Percentiles rank a stretch among this genome's conserved stretches.
These are phyloP conservation scores for Pichia ethanolica DNA, from an alignment of 805 yeast species.

Conservation along the genomic window DNA sequence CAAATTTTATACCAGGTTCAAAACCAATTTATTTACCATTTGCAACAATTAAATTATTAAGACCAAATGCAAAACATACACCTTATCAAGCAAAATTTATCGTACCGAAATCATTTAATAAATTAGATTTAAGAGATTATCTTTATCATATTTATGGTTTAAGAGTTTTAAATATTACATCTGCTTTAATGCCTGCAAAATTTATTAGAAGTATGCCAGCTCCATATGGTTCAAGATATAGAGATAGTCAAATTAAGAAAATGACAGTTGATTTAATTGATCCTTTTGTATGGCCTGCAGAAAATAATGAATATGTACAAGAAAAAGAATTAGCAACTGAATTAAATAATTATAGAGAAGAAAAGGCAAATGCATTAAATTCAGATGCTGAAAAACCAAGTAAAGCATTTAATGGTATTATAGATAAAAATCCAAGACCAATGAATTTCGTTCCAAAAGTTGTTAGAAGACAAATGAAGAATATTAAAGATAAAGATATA, in stretches of 20 bases:
- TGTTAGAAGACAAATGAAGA: constrained; percentile 38
- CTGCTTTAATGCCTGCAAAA: constrained; percentile 71
- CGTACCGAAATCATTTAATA: constrained; percentile 91
- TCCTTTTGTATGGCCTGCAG: constrained; percentile 93
- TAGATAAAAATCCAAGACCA: constrained; percentile 46
- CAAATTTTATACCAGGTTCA: constrained; percentile 81
- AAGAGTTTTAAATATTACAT: constrained; percentile 81
- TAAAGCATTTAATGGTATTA: constrained; percentile 67
- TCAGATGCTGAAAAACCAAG: constrained; percentile 65
- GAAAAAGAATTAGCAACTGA: constrained; percentile 34
- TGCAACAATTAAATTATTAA: constrained; percentile 68
- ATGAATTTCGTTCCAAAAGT: constrained; percentile 56
- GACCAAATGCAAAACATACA: constrained; percentile 94
- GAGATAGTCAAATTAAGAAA: constrained; percentile 78
- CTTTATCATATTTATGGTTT: constrained; percentile 84
- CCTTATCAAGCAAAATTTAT: constrained; percentile 96
- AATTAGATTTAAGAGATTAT: constrained; percentile 90
- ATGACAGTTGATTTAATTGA: constrained; percentile 96
- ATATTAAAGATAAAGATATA: constrained; percentile 34
- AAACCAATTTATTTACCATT: constrained; percentile 75
- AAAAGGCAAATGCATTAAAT: constrained; percentile 43
- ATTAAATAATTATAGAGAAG: constrained; percentile 44
- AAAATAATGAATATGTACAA: constrained; percentile 28
- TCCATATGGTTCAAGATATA: constrained; percentile 56
- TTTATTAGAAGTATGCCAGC: constrained; percentile 50